These are phyloP conservation scores for Acer saccharum DNA, from an alignment of 345 rosid genomes.

Conservation along the genomic window DNA sequence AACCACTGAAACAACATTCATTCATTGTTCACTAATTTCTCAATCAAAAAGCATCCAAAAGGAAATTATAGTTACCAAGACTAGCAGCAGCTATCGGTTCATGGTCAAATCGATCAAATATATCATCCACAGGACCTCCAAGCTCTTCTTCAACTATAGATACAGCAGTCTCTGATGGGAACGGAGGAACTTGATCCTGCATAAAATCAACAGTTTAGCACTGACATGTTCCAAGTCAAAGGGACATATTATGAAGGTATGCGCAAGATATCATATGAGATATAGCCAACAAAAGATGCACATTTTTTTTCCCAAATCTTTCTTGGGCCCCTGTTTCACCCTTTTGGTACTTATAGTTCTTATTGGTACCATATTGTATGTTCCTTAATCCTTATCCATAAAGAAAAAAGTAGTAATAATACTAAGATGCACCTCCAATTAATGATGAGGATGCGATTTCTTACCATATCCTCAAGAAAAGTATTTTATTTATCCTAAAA, in stretches of 20 bases:
- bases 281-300: neutral
- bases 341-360: neutral
- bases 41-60: conserved; percentile 20
- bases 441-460: neutral
- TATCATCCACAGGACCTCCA: conserved; percentile 63
- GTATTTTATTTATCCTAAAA: neutral
- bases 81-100: conserved; percentile 99
- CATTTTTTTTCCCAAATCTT: neutral
- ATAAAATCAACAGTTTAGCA: conserved; percentile 19
- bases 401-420: neutral
- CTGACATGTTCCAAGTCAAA: neutral
- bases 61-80: conserved; percentile 62
- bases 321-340: neutral
- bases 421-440: neutral
- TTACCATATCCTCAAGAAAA: neutral
- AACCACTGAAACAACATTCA: neutral
- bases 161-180: conserved; percentile 86
- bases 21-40: conserved; percentile 10
- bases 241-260: neutral
- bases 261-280: neutral
- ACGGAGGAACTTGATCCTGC: conserved; percentile 99
- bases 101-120: conserved; percentile 79
- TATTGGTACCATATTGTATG: neutral
- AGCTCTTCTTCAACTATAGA: conserved; percentile 92
- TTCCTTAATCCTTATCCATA: neutral